phyloP scores from a whole-genome alignment of 1,284 basidiomycete genomes.

The Irpex rosettiformis region DNA sequence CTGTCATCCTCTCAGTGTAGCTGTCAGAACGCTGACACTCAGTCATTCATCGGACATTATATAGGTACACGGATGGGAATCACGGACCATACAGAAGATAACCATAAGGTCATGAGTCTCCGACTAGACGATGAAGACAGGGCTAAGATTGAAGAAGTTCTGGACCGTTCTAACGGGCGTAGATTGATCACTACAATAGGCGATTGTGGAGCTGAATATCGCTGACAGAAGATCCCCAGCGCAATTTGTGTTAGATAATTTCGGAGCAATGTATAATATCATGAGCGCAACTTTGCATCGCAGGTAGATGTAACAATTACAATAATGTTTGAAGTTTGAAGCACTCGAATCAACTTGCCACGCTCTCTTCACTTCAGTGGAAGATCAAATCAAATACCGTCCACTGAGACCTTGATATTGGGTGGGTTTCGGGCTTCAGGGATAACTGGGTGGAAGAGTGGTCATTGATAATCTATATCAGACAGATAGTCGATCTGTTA shows the following conservation, averaged over 20 bases:
- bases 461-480: too few species aligned
- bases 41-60: neutral
- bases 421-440: too few species aligned
- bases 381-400: too few species aligned
- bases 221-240: conserved; percentile 23
- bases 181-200: conserved; percentile 65
- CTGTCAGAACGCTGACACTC: neutral
- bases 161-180: conserved; percentile 55
- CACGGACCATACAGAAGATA: conserved; percentile 72
- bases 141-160: conserved; percentile 55
- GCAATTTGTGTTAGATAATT: too few species aligned
- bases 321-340: neutral
- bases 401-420: too few species aligned
- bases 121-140: conserved; percentile 53
- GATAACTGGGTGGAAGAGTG: too few species aligned
- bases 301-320: neutral
- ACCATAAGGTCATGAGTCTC: conserved; percentile 59
- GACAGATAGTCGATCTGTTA: too few species aligned
- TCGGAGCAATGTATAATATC: neutral
- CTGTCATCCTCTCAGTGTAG: neutral
- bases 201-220: conserved; percentile 82
- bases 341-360: too few species aligned
- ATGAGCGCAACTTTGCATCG: neutral
- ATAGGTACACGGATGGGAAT: conserved; percentile 71
- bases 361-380: too few species aligned